Base-by-base conservation (phyloP, 176 grass and related monocot species). In the Eleusine coracana region DNA sequence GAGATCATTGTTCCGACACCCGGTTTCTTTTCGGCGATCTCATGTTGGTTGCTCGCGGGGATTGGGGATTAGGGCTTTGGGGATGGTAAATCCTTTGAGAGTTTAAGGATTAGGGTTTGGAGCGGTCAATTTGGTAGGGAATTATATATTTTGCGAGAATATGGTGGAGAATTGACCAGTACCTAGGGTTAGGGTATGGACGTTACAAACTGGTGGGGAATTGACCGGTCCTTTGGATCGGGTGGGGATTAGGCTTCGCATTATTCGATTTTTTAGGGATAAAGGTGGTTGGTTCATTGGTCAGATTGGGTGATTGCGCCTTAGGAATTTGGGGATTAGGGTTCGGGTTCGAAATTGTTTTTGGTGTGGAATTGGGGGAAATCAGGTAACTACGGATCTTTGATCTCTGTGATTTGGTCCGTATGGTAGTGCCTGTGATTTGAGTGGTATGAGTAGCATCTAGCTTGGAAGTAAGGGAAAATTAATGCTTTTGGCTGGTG, bases 271-370 rank as follows among this genome's bases (percentile, higher is more conserved):
- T 78, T 14, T 2, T 6, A 40, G 31, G 23, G 34, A 21, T 21
- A 11, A 39, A 3, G n/a, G 5, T 46, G 44, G 8, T 46, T 46
- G 82, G 17, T 55, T 52, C 41, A 0, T n/a, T 27, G 18, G 66
- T 29, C 15, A 11, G 65, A 4, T 66, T 58, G 44, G 11, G 10
- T 17, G 13, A 16, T 8, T 48, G 15, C 17, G 65, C 4, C 25
- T 0, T 25, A 21, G 25, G 6, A 66, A 78, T 73, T 82, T 59
- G 48, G 39, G 55, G 59, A 9, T 40, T 77, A 77, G 72, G 72
- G 66, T 86, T 68, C 77, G 11, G 27, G n/a, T 85, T 49, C 7
- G 31, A 11, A 48, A 68, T 68, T 2, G 0, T 49, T 20, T 14
- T 28, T 41, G 37, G 6, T 55, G 40, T 5, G 18, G 34, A 56